Percentiles rank a stretch among this genome's conserved stretches.
Evolutionary conservation across 1,139 yeast species (phyloP).

Genomic region (Pichia sp.): DNA sequence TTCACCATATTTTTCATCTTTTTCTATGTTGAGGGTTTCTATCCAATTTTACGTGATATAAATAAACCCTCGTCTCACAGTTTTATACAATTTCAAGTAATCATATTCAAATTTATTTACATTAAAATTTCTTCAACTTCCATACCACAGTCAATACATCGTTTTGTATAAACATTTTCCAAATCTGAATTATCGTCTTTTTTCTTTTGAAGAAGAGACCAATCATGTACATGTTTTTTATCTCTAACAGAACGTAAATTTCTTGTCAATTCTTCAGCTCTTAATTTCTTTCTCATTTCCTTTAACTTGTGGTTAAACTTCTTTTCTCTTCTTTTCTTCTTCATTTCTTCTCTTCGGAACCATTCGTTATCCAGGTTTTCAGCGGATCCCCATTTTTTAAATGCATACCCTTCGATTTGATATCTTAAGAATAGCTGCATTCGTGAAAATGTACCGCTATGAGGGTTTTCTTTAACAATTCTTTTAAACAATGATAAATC

Average conservation of each 20-base stretch:
- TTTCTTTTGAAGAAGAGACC: constrained; percentile 55
- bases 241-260: constrained; percentile 42
- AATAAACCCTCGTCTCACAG: background rate
- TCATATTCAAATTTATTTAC: constrained; percentile 13
- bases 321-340: constrained; percentile 68
- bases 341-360: constrained; percentile 70
- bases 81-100: too few species aligned
- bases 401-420: constrained; percentile 89
- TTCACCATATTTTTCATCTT: too few species aligned
- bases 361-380: constrained; percentile 90
- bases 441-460: constrained; percentile 75
- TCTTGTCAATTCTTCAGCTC: constrained; percentile 86
- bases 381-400: constrained; percentile 90
- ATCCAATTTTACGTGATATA: background rate
- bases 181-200: constrained; percentile 29
- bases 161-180: constrained; percentile 40
- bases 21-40: too few species aligned
- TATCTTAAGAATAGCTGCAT: constrained; percentile 88
- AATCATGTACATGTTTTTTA: constrained; percentile 66
- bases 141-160: constrained; percentile 81
- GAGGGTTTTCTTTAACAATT: constrained; percentile 90
- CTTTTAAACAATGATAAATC: constrained; percentile 66
- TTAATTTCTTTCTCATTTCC: constrained; percentile 83
- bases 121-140: constrained; percentile 62
- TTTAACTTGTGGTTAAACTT: constrained; percentile 66